Percentiles rank a stretch among this genome's conserved stretches.
Conservation (phyloP, 371 early-diverging fungal species). For the Catenaria anguillulae region DNA sequence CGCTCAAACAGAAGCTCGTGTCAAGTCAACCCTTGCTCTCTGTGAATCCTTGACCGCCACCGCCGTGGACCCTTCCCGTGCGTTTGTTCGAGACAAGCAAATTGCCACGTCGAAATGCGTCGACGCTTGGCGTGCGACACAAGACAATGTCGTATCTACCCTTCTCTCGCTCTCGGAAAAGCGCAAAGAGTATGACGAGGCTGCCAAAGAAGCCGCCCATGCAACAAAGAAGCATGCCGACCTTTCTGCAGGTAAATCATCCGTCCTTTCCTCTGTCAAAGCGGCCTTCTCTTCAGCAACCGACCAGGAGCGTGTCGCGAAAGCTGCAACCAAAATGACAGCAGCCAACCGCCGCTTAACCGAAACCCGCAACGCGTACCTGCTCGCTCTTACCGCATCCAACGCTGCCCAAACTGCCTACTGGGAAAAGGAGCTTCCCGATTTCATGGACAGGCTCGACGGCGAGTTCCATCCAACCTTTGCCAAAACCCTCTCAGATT, state of each 20-base stretch:
- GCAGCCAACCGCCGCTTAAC: neutral
- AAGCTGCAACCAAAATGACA: neutral
- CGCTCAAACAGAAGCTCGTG: too few species aligned
- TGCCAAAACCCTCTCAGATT: neutral
- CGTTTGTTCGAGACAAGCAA: neutral
- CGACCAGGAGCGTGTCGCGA: neutral
- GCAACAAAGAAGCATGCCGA: conserved; percentile 2
- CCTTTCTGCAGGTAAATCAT: too few species aligned
- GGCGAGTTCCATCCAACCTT: conserved; percentile 1
- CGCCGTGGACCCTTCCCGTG: neutral
- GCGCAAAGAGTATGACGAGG: conserved; percentile 3
- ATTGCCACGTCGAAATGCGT: neutral
- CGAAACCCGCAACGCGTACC: neutral
- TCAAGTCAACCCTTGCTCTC: too few species aligned
- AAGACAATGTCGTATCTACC: neutral
- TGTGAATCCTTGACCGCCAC: too few species aligned
- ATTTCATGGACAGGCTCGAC: neutral
- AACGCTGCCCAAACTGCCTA: neutral
- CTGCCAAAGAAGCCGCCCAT: neutral
- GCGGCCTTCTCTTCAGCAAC: neutral
- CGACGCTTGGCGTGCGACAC: neutral
- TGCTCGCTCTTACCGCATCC: neutral
- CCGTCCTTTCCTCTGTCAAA: neutral
- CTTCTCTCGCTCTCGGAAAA: neutral
- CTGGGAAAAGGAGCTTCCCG: neutral